Conservation (phyloP, 768 basidiomycete species). For the Multifurca ochricompacta region DNA sequence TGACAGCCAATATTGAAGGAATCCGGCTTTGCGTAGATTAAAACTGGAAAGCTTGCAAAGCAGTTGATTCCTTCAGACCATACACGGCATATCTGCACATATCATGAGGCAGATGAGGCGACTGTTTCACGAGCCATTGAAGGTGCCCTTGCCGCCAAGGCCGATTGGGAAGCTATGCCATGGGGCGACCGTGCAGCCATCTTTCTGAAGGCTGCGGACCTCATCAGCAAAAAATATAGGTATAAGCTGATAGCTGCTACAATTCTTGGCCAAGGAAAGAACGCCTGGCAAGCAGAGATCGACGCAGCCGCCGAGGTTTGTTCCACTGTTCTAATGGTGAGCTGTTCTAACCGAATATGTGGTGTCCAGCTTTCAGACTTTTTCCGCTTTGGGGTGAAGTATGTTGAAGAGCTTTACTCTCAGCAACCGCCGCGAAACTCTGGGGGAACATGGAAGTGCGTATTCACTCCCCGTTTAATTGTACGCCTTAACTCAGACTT, state of each 20-base stretch:
- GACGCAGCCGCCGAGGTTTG: slow-evolving; percentile 95
- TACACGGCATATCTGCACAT: slow-evolving; percentile 68
- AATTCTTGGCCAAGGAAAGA: slow-evolving; percentile 98
- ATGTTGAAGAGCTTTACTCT: slow-evolving; percentile 88
- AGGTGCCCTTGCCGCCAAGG: slow-evolving; percentile 79
- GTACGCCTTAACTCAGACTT: slow-evolving; percentile 6
- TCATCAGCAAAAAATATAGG: slow-evolving; percentile 91
- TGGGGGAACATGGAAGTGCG: slow-evolving; percentile 90
- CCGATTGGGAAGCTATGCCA: slow-evolving; percentile 87
- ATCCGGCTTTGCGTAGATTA: slow-evolving; percentile 42
- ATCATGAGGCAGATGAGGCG: slow-evolving; percentile 80
- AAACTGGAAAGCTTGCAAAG: slow-evolving; percentile 67
- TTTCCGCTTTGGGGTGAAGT: slow-evolving; percentile 94
- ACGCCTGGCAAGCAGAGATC: slow-evolving; percentile 99
- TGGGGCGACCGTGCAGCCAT: slow-evolving; percentile 98
- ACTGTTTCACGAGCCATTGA: slow-evolving; percentile 75
- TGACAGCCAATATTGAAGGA: neutral
- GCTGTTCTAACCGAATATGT: neutral
- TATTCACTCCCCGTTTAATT: slow-evolving; percentile 14
- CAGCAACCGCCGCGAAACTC: slow-evolving; percentile 87
- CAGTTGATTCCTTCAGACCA: slow-evolving; percentile 87
- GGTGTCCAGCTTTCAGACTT: slow-evolving; percentile 72
- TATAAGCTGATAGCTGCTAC: slow-evolving; percentile 94
- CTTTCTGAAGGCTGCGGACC: slow-evolving; percentile 96
- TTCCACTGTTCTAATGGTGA: slow-evolving; percentile 5